These are phyloP conservation scores for Candida mattraensis DNA, from an alignment of 805 yeast genomes.

Conservation along the genomic window DNA sequence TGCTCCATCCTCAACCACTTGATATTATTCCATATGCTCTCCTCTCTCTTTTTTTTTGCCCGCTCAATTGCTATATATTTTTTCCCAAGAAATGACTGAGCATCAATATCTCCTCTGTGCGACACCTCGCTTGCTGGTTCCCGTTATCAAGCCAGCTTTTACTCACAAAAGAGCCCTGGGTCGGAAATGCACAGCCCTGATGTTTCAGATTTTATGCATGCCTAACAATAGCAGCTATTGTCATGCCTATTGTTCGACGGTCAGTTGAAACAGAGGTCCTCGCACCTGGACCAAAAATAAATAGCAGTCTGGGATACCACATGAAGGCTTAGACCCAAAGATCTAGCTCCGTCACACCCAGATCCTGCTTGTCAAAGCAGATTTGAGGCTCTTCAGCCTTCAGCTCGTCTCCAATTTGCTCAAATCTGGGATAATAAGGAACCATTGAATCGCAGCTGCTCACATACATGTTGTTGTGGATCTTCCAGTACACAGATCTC, in stretches of 20 bases:
- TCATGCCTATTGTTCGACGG: neutral
- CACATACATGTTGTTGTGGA: slow-evolving; percentile 75
- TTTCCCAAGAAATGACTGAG: no score
- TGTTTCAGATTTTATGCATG: slow-evolving; percentile 19
- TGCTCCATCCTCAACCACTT: no score
- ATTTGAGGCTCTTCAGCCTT: slow-evolving; percentile 14
- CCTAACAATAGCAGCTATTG: slow-evolving; percentile 5
- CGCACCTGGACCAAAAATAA: no score
- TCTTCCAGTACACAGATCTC: slow-evolving; percentile 79
- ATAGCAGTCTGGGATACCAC: neutral
- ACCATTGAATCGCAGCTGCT: slow-evolving; percentile 74
- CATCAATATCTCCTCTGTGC: no score
- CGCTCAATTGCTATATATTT: no score
- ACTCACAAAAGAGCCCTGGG: neutral
- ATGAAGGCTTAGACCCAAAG: slow-evolving; percentile 25
- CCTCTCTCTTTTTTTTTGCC: no score
- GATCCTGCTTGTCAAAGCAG: slow-evolving; percentile 18
- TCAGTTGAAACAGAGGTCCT: neutral
- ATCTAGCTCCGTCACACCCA: slow-evolving; percentile 33
- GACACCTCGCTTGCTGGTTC: neutral
- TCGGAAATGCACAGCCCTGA: slow-evolving; percentile 17
- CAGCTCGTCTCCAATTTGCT: slow-evolving; percentile 27
- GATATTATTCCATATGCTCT: no score
- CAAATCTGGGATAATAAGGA: slow-evolving; percentile 75
- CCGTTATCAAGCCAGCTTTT: neutral